phyloP scores from a whole-genome alignment of 2,329 filamentous ascomycete species.

The Huntiella bhutanensis region DNA sequence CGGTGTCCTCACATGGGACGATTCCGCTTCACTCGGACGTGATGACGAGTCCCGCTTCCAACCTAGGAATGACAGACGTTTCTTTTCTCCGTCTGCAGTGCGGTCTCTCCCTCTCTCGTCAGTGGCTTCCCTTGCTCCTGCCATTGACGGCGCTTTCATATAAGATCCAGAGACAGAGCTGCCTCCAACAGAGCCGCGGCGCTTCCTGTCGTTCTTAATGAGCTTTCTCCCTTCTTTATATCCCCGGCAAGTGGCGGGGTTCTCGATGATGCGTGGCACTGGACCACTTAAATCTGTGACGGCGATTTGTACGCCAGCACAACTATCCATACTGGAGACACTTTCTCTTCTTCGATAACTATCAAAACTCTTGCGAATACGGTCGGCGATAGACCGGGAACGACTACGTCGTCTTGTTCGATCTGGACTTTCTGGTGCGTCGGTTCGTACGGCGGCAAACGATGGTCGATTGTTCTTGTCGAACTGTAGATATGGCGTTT shows the following conservation, averaged over 20 bases:
- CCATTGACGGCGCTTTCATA: conserved; percentile 2
- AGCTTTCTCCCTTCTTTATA: conserved; percentile 1
- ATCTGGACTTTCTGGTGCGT: not conserved
- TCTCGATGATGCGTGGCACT: conserved; percentile 9
- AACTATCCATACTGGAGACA: conserved; percentile 2
- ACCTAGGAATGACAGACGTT: conserved; percentile 7
- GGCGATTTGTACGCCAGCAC: conserved; percentile 7
- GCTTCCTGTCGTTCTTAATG: not conserved
- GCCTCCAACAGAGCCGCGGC: no score
- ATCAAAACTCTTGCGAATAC: conserved; percentile 9
- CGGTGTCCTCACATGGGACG: not conserved
- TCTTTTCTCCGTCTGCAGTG: conserved; percentile 5
- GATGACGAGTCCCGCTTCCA: conserved; percentile 8
- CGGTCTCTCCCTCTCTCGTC: conserved; percentile 6
- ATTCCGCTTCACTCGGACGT: not conserved
- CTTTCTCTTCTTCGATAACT: not conserved
- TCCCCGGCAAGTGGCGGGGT: conserved; percentile 7
- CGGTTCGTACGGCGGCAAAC: not conserved
- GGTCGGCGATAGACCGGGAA: conserved; percentile 8
- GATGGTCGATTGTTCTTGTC: conserved; percentile 1
- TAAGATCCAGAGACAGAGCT: no score
- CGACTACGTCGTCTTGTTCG: conserved; percentile 4
- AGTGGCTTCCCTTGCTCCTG: not conserved
- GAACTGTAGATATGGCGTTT: conserved; percentile 9
- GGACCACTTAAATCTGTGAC: conserved; percentile 10